Base-by-base conservation (phyloP, 805 yeast species). In the Myxozyma nipponensis region DNA sequence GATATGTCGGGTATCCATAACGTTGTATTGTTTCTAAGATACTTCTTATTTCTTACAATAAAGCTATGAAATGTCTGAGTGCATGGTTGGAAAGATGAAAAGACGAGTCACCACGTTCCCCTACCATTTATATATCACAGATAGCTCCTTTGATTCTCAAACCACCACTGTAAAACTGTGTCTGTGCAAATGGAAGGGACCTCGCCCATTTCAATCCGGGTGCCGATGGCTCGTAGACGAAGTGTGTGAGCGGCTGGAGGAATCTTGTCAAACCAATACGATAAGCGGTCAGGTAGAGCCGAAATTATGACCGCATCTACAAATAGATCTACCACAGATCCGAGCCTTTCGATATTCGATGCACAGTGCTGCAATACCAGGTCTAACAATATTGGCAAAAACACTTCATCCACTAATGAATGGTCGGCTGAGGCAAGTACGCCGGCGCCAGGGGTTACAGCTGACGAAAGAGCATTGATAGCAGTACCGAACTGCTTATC, bases 131-230 rank as follows among this genome's bases (percentile, higher is more conserved):
- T 7, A 28, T 28, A 28, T 28, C 32, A 28, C 13, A 28, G 7
- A 13, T 28, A 28, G 32, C 32, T 28, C 13, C 32, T 23, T 15
- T 39, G 26, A 17, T 21, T n/a, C 13, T 39, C 40, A 44, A 40
- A 52, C 56, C 56, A 52, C 56, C 56, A 52, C 17, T 42, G 39
- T 3, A 52, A 32, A 7, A 52, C 45, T 3, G 39, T 44, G 4
- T 49, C 52, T 1, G 52, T 38, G 28, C 56, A 52, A 9, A 42
- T 44, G 3, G 56, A 35, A 10, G 56, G 56, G 1, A 52, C 39
- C 10, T 52, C 56, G 13, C 56, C 56, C 21, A 25, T 6, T 30
- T 40, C 37, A 10, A 52, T 35, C 10, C 46, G 36, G 22, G 44
- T 48, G 2, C 42, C 52, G 9, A 52, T 26, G 6, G 39, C 46